phyloP scores from a whole-genome alignment of 345 rosid genomes.

The Psidium friedrichsthalianum region DNA sequence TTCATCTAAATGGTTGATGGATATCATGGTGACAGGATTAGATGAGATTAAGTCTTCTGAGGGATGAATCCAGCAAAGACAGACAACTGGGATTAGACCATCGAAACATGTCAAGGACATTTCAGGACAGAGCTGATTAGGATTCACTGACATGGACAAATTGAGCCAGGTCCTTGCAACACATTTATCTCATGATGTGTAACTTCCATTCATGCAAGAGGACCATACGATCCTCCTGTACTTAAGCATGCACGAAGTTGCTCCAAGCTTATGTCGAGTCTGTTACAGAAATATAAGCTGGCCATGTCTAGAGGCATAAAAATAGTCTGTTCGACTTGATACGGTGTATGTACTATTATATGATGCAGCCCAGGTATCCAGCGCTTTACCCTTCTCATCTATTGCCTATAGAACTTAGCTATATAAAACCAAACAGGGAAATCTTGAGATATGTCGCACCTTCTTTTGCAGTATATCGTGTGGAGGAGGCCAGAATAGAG shows the following conservation, averaged over 20 bases:
- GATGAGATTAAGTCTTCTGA: not conserved
- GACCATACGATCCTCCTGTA: not conserved
- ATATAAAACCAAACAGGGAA: not conserved
- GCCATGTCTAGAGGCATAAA: not conserved
- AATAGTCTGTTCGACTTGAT: not conserved
- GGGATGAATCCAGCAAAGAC: not conserved
- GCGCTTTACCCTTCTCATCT: not conserved
- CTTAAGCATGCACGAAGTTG: not conserved
- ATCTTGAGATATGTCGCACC: slow-evolving; percentile 19
- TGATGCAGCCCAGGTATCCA: not conserved
- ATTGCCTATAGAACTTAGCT: not conserved
- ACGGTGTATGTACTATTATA: not conserved
- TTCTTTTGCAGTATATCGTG: slow-evolving; percentile 65
- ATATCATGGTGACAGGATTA: not conserved
- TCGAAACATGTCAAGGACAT: not conserved
- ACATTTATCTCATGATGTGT: not conserved
- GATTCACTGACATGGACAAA: not conserved
- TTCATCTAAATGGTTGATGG: not conserved
- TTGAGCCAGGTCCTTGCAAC: not conserved
- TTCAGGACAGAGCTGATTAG: not conserved
- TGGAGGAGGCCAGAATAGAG: slow-evolving; percentile 82
- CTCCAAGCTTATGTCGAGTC: not conserved
- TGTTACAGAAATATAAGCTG: not conserved
- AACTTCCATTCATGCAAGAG: not conserved
- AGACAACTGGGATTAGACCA: not conserved